Percentiles rank a stretch among this genome's conserved stretches.
Conservation (phyloP, 768 basidiomycete species). For the Leccinum boreale region DNA sequence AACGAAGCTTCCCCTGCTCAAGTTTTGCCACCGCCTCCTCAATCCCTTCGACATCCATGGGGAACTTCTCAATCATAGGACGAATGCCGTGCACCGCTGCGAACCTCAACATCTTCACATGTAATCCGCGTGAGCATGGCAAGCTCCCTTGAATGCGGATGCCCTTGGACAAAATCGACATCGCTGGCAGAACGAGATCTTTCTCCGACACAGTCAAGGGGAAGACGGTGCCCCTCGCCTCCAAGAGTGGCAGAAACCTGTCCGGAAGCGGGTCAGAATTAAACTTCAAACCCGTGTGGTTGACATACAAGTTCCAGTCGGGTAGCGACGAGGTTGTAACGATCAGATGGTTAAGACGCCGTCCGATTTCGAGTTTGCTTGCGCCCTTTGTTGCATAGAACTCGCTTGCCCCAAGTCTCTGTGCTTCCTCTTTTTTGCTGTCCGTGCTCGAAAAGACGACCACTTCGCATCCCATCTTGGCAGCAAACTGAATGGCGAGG, state of each 20-base stretch:
- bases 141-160: conserved; percentile 26
- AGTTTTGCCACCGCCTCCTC: conserved; percentile 27
- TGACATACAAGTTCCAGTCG: conserved; percentile 31
- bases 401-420: conserved; percentile 33
- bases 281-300: background rate
- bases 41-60: conserved; percentile 30
- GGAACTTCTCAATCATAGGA: conserved; percentile 32
- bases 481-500: conserved; percentile 37
- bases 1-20: conserved; percentile 26
- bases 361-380: conserved; percentile 24
- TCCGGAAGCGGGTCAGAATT: background rate
- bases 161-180: conserved; percentile 12
- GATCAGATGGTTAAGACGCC: conserved; percentile 29
- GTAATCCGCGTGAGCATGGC: conserved; percentile 26
- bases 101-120: conserved; percentile 34
- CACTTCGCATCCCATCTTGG: conserved; percentile 39
- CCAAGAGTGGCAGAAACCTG: conserved; percentile 28
- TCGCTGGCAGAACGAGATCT: conserved; percentile 22
- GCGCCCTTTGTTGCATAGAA: conserved; percentile 32
- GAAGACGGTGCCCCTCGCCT: conserved; percentile 21
- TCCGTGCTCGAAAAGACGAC: conserved; percentile 35
- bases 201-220: conserved; percentile 24
- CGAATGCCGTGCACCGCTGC: conserved; percentile 28
- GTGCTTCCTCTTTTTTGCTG: conserved; percentile 32
- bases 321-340: conserved; percentile 30